phyloP scores from a whole-genome alignment of 257 asterid species.

The Sherardia arvensis region DNA sequence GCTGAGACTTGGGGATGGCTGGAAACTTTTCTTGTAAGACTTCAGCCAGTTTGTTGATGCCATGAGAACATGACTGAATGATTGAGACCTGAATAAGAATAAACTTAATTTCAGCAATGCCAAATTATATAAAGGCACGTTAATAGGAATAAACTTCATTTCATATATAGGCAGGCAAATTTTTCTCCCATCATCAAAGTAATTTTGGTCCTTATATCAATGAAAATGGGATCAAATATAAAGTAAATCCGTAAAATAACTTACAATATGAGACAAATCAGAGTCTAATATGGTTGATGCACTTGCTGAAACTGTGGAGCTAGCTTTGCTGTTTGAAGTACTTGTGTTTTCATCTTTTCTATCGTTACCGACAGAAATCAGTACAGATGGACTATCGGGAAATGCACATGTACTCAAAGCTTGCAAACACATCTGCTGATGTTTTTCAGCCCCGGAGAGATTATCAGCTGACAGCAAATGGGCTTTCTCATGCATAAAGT shows the following conservation, averaged over 20 bases:
- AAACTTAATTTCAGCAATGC: conserved; percentile 6
- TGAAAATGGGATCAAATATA: background rate
- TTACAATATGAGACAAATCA: conserved; percentile 69
- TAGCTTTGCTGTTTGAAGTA: conserved; percentile 30
- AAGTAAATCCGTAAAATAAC: conserved; percentile 15
- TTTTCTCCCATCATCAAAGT: background rate
- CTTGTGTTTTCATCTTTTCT: conserved; percentile 34
- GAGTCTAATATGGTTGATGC: conserved; percentile 40
- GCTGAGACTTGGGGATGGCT: conserved; percentile 42
- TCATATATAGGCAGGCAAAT: background rate
- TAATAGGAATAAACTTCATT: background rate
- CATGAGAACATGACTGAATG: conserved; percentile 49
- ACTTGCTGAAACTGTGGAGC: conserved; percentile 22
- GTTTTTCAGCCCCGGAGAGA: conserved; percentile 40
- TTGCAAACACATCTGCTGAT: conserved; percentile 60
- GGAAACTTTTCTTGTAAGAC: conserved; percentile 53
- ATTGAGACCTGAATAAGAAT: conserved; percentile 35
- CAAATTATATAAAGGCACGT: no score
- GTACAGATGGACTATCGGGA: conserved; percentile 33
- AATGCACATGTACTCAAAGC: conserved; percentile 53
- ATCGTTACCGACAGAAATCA: conserved; percentile 29
- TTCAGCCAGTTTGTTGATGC: conserved; percentile 52
- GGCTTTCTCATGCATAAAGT: conserved; percentile 71
- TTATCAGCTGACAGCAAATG: conserved; percentile 42
- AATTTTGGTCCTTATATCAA: background rate